A percentile compares a stretch with the other conserved stretches of the same genome.
phyloP scores from a whole-genome alignment of 345 rosid species.

The Angophora floribunda region DNA sequence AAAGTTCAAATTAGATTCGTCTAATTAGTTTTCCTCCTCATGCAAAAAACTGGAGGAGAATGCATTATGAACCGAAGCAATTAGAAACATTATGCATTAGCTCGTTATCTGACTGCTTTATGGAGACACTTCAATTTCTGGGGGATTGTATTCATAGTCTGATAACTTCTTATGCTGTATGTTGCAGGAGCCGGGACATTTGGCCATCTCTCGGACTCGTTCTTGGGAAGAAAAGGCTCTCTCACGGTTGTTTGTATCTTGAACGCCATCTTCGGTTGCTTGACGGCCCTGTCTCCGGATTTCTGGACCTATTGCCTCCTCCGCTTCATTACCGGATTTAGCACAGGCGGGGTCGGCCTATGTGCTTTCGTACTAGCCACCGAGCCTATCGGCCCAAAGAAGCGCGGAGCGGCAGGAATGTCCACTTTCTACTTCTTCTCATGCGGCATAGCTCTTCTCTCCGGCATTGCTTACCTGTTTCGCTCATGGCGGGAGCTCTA shows the following conservation, averaged over 20 bases:
- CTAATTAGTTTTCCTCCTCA: neutral
- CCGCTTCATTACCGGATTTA: slow-evolving; percentile 74
- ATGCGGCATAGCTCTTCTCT: slow-evolving; percentile 50
- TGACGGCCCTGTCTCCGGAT: slow-evolving; percentile 65
- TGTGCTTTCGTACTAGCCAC: slow-evolving; percentile 82
- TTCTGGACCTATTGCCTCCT: slow-evolving; percentile 53
- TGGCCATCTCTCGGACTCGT: slow-evolving; percentile 85
- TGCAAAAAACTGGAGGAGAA: neutral
- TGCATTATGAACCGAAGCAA: neutral
- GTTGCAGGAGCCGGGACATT: slow-evolving; percentile 77
- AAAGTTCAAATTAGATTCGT: neutral
- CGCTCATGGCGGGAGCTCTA: slow-evolving; percentile 64
- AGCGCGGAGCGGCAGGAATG: slow-evolving; percentile 85
- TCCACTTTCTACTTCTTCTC: slow-evolving; percentile 95
- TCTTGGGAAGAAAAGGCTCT: slow-evolving; percentile 91
- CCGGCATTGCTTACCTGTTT: slow-evolving; percentile 62
- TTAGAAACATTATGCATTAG: neutral
- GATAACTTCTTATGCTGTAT: neutral
- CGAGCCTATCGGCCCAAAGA: slow-evolving; percentile 72
- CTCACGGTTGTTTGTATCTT: slow-evolving; percentile 55
- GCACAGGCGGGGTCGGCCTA: slow-evolving; percentile 88
- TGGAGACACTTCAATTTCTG: too few relatives aligned
- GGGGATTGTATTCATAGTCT: too few relatives aligned
- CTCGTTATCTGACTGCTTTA: neutral
- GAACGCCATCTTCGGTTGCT: slow-evolving; percentile 62